phyloP scores from a whole-genome alignment of 2,329 filamentous ascomycete species.

The Monilinia fructicola region DNA sequence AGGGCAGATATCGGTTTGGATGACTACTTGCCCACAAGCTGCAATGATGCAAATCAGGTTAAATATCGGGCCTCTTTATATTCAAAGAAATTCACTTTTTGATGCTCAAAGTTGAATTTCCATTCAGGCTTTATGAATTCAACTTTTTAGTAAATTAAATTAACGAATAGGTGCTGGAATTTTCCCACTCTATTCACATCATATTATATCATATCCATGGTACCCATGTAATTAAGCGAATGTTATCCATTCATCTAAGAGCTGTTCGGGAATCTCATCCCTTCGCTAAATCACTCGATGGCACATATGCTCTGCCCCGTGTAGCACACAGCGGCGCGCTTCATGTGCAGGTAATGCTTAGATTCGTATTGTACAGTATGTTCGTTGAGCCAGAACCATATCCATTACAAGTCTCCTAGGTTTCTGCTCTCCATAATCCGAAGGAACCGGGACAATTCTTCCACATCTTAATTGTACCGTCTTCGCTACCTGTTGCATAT shows the following conservation, averaged over 20 bases:
- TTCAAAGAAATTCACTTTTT: no score
- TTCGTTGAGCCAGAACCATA: conserved; percentile 1
- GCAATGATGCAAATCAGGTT: no score
- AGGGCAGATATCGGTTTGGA: no score
- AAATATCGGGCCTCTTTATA: no score
- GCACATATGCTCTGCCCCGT: neutral
- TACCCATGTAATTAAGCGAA: neutral
- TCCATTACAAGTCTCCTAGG: neutral
- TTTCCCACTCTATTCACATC: neutral
- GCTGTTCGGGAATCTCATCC: neutral
- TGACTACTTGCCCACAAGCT: no score
- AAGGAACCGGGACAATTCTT: conserved; percentile 68
- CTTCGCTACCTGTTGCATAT: conserved; percentile 94
- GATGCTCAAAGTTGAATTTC: no score
- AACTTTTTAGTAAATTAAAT: neutral
- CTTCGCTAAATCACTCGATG: conserved; percentile 9
- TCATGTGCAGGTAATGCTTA: neutral
- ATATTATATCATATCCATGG: neutral
- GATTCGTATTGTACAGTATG: conserved; percentile 1
- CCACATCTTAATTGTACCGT: conserved; percentile 95
- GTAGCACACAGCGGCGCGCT: neutral
- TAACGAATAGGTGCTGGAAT: neutral
- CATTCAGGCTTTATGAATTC: neutral
- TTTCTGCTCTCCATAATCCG: conserved; percentile 52
- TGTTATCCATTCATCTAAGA: neutral